Evolutionary conservation across 768 basidiomycete species (phyloP).

Genomic region (Boletus speciosus): DNA sequence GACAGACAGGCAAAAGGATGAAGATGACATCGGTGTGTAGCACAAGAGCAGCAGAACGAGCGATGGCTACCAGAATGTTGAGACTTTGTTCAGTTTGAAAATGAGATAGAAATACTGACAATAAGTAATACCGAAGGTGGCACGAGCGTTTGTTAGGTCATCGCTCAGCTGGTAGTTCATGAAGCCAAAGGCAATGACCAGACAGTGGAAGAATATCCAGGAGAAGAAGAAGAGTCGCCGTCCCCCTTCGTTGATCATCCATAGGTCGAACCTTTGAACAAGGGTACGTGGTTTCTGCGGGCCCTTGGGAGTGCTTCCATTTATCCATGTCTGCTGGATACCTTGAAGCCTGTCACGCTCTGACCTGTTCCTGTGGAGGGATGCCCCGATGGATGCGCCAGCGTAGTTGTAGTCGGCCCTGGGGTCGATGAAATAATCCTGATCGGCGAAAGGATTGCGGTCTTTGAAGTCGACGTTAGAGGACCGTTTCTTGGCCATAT

Average conservation of each 20-base stretch:
- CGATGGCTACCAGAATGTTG: slow-evolving; percentile 54
- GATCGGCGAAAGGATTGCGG: slow-evolving; percentile 43
- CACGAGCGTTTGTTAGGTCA: slow-evolving; percentile 63
- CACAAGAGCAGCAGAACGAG: slow-evolving; percentile 84
- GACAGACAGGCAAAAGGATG: slow-evolving; percentile 92
- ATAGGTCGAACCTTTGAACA: slow-evolving; percentile 54
- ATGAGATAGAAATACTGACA: slow-evolving; percentile 41
- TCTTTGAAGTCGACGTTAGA: slow-evolving; percentile 73
- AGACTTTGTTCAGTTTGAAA: background rate
- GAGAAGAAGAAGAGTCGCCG: slow-evolving; percentile 71
- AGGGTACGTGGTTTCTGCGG: slow-evolving; percentile 39
- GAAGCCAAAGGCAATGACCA: slow-evolving; percentile 76
- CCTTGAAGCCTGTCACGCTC: slow-evolving; percentile 84
- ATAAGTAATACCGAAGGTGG: slow-evolving; percentile 73
- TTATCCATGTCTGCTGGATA: slow-evolving; percentile 61
- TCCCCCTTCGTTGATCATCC: slow-evolving; percentile 95
- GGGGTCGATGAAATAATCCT: slow-evolving; percentile 45
- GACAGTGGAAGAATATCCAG: slow-evolving; percentile 77
- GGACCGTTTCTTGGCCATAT: slow-evolving; percentile 42
- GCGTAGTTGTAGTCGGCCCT: slow-evolving; percentile 28
- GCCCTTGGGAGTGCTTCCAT: slow-evolving; percentile 21
- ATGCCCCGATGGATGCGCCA: slow-evolving; percentile 28
- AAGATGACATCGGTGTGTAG: slow-evolving; percentile 90
- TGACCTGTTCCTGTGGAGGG: slow-evolving; percentile 81
- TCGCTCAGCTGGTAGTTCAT: slow-evolving; percentile 79